A percentile compares a stretch with the other conserved stretches of the same genome.
Evolutionary conservation across 2,329 filamentous ascomycete species (phyloP).

Genomic region (Monosporascus sp.): DNA sequence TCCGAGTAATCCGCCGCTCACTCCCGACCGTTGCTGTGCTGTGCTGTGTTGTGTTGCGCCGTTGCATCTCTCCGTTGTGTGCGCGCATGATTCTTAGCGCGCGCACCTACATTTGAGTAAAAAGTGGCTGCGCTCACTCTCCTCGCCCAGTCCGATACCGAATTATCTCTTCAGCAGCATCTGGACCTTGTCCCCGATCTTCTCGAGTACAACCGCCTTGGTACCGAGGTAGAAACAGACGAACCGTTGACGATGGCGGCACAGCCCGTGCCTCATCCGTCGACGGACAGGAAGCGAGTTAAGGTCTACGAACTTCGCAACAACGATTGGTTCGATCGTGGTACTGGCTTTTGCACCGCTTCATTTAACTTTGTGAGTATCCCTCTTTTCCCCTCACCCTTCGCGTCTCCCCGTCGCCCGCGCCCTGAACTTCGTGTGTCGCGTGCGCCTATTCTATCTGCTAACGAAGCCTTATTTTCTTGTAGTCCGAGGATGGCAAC

Average conservation of each 20-base stretch:
- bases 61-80: slow-evolving; percentile 17
- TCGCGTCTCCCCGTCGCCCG: slow-evolving; percentile 1
- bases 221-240: slow-evolving; percentile 49
- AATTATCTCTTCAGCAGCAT: slow-evolving; percentile 56
- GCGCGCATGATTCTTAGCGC: slow-evolving; percentile 28
- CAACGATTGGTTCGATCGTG: slow-evolving; percentile 98
- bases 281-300: slow-evolving; percentile 70
- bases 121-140: slow-evolving; percentile 52
- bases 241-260: slow-evolving; percentile 61
- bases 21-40: not conserved
- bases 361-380: slow-evolving; percentile 64
- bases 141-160: slow-evolving; percentile 47
- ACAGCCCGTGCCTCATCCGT: slow-evolving; percentile 64
- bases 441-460: slow-evolving; percentile 8
- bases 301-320: slow-evolving; percentile 98
- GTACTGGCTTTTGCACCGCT: slow-evolving; percentile 91
- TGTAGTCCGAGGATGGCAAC: slow-evolving; percentile 49
- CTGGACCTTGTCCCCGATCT: slow-evolving; percentile 51
- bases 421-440: not conserved
- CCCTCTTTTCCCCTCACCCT: slow-evolving; percentile 6
- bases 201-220: slow-evolving; percentile 43
- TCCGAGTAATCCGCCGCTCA: not conserved
- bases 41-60: not conserved
- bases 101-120: slow-evolving; percentile 25
- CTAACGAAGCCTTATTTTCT: slow-evolving; percentile 8